phyloP scores from a whole-genome alignment of 75 land plant genomes.

The Pseudotsuga menziesii region DNA sequence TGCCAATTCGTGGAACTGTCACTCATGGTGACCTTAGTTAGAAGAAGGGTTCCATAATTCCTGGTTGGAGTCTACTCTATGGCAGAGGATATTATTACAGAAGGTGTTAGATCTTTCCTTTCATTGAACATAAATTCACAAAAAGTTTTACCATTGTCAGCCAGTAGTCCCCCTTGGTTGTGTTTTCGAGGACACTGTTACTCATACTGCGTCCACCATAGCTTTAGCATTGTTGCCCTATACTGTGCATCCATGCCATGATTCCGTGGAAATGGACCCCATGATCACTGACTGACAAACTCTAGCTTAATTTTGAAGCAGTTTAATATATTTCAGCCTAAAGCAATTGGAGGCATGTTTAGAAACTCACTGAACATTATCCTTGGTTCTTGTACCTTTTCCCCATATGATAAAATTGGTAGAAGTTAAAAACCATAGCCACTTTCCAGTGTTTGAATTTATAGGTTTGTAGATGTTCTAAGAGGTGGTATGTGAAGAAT shows the following conservation, averaged over 20 bases:
- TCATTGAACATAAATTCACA: not conserved
- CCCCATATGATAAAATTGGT: not conserved
- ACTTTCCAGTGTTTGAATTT: not conserved
- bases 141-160: slow-evolving; percentile 1
- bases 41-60: not conserved
- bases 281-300: not conserved
- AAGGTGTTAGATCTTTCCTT: not conserved
- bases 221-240: not conserved
- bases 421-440: not conserved
- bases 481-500: too few relatives aligned
- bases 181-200: not conserved
- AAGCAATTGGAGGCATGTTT: not conserved
- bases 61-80: not conserved
- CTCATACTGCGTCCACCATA: not conserved
- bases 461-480: too few relatives aligned
- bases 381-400: not conserved
- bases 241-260: not conserved
- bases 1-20: not conserved
- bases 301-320: not conserved
- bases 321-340: not conserved
- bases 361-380: not conserved
- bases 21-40: not conserved
- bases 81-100: not conserved
- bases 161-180: not conserved
- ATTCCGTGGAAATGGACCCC: not conserved